phyloP scores from a whole-genome alignment of 495 filamentous ascomycete species.

The Xylaria castorea region DNA sequence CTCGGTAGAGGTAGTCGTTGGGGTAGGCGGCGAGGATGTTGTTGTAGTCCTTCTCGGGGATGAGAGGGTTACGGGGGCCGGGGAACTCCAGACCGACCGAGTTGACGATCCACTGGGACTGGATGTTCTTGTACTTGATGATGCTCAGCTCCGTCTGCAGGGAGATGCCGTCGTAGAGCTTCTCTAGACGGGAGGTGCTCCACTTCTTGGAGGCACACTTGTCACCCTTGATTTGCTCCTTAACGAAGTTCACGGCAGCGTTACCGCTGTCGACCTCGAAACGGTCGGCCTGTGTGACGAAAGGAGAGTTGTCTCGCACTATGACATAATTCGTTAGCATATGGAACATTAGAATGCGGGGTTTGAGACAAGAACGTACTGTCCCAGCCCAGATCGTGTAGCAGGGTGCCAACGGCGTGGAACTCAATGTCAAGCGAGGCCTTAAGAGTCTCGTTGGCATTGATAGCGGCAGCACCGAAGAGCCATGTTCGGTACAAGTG shows the following conservation, averaged over 20 bases:
- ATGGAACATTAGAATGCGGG: neutral
- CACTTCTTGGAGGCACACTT: conserved; percentile 34
- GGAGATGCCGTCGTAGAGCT: conserved; percentile 51
- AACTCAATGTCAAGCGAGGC: conserved; percentile 39
- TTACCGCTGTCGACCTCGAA: conserved; percentile 54
- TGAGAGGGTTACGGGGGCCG: conserved; percentile 33
- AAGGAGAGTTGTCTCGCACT: conserved; percentile 22
- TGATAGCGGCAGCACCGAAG: conserved; percentile 43
- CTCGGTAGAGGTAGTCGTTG: conserved; percentile 39
- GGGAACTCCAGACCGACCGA: conserved; percentile 49
- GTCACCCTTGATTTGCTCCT: conserved; percentile 38
- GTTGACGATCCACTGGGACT: conserved; percentile 45
- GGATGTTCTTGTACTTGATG: conserved; percentile 43
- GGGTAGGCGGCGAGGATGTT: conserved; percentile 47
- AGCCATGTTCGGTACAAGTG: conserved; percentile 51
- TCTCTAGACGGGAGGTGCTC: conserved; percentile 48
- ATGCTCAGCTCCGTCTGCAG: conserved; percentile 49
- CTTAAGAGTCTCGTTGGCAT: conserved; percentile 29
- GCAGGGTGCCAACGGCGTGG: conserved; percentile 41
- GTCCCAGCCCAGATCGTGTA: conserved; percentile 48
- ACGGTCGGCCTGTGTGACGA: conserved; percentile 20
- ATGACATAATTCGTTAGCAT: neutral
- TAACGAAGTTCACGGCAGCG: conserved; percentile 44
- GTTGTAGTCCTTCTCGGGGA: conserved; percentile 45
- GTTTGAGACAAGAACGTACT: conserved; percentile 24